Base-by-base conservation (phyloP, 75 land plant species). In the Sequoia sempervirens region DNA sequence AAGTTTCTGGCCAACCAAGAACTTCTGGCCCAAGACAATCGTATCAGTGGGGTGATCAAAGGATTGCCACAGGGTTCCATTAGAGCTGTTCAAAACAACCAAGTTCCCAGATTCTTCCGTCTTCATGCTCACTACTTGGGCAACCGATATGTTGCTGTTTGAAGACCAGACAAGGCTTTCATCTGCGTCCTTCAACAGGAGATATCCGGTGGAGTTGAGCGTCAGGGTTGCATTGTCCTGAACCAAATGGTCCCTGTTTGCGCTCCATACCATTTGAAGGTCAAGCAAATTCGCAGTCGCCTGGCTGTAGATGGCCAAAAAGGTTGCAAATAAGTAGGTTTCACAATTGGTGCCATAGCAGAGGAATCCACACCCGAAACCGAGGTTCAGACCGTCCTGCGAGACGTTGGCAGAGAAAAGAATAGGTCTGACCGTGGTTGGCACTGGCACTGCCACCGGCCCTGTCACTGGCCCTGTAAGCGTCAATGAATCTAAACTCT, bases 101-200 rank as follows among this genome's bases (percentile, higher is more conserved):
- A 89, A 43, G 80, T 92, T 89, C 28, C 91, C 93, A 38, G 56
- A 80, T 4, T 84, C 80, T 28, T 70, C 20, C 40, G 84, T 41
- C 26, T 66, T 37, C 87, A 87, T 68, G 69, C 32, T 83, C 84
- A 52, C 28, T n/a, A 34, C 34, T 20, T 56, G 23, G 61, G 18
- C 23, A 18, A 18, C 23, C 0, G 61, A 56, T 5, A 20, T 56
- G 30, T 84, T 58, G 0, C 89, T 90, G 52, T 69, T 46, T 43
- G 89, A 37, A 34, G 89, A 85, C 91, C 91, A 88, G 10, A 87
- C 91, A 1, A 86, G 82, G 4, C 85, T 85, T 66, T 85, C 91
- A 32, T 32, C 87, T 80, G 84, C 85, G 15, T 20, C 84, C 14
- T 83, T 32, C 50, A 90, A 76, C 0, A 82, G 68, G 66, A 88